Evolutionary conservation across 305 asterid genomes (phyloP).

Genomic region (Caryopteris hybrid): DNA sequence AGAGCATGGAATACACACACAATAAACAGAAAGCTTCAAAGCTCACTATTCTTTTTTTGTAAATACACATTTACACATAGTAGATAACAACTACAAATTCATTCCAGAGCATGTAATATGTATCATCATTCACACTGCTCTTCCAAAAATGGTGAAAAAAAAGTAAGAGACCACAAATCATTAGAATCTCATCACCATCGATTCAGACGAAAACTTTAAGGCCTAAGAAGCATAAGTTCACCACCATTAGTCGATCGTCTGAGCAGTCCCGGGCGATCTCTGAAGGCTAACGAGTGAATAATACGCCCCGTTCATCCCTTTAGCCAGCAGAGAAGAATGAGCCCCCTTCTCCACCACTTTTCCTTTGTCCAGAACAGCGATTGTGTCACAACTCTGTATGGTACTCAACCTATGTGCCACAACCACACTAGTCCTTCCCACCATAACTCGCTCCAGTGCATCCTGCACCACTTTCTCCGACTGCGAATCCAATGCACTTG

Average conservation of each 20-base stretch:
- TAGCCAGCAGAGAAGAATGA: conserved; percentile 59
- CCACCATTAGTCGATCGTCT: conserved; percentile 10
- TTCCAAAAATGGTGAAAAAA: conserved; percentile 6
- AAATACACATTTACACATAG: conserved; percentile 10
- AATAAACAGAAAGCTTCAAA: neutral
- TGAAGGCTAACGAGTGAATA: conserved; percentile 71
- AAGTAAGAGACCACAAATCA: neutral
- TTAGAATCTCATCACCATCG: neutral
- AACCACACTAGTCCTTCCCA: conserved; percentile 85
- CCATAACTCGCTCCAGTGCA: conserved; percentile 83
- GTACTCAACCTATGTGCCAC: conserved; percentile 90
- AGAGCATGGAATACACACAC: too few species aligned
- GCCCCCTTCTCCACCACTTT: conserved; percentile 72
- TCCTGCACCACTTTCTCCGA: conserved; percentile 88
- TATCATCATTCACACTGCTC: conserved; percentile 6
- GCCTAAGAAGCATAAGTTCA: neutral
- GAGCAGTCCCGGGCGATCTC: conserved; percentile 27
- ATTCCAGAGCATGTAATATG: conserved; percentile 12
- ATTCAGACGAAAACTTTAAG: neutral
- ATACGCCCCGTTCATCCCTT: conserved; percentile 64
- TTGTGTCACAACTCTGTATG: conserved; percentile 61
- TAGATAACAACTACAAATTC: neutral
- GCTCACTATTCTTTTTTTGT: neutral
- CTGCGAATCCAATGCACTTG: conserved; percentile 80
- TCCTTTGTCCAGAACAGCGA: conserved; percentile 81